Percentiles rank a stretch among this genome's conserved stretches.
These are phyloP conservation scores for Malassezia sympodialis DNA, from an alignment of 1,284 basidiomycete genomes.

Conservation along the genomic window DNA sequence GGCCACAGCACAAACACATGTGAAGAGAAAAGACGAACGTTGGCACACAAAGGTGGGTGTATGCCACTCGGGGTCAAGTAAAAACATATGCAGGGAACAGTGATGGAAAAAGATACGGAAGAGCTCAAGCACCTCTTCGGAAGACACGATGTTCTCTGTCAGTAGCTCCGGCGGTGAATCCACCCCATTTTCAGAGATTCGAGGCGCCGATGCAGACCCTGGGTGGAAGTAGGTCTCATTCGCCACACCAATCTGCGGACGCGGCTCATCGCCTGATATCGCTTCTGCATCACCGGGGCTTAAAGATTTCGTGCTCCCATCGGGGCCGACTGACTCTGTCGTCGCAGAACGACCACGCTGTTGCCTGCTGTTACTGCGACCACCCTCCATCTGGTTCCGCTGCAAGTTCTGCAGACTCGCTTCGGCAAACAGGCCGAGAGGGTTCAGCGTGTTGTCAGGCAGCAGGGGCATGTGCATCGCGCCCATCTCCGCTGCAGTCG, in stretches of 20 bases:
- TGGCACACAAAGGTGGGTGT: slow-evolving; percentile 44
- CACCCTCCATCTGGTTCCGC: slow-evolving; percentile 17
- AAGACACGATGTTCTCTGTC: slow-evolving; percentile 66
- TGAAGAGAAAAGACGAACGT: slow-evolving; percentile 45
- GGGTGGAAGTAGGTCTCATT: slow-evolving; percentile 79
- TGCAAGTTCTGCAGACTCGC: slow-evolving; percentile 44
- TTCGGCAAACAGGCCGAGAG: slow-evolving; percentile 46
- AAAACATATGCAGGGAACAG: slow-evolving; percentile 33
- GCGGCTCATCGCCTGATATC: neutral
- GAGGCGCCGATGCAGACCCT: slow-evolving; percentile 53
- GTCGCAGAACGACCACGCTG: neutral
- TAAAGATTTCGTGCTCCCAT: neutral
- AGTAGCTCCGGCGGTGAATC: slow-evolving; percentile 72
- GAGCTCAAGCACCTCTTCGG: slow-evolving; percentile 70
- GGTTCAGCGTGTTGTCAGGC: slow-evolving; percentile 50
- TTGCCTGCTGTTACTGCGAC: neutral
- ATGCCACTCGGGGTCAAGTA: slow-evolving; percentile 47
- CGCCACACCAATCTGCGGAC: slow-evolving; percentile 61
- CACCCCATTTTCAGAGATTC: slow-evolving; percentile 70
- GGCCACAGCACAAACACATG: slow-evolving; percentile 73
- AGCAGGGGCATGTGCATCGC: slow-evolving; percentile 54
- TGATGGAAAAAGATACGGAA: slow-evolving; percentile 74
- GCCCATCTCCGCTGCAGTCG: neutral
- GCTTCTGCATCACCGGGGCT: neutral
- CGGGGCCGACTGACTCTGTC: neutral